Evolutionary conservation across 768 basidiomycete species (phyloP), one percentile per base, ranked within the genome.

Genomic region (Coprinopsis sp.): DNA sequence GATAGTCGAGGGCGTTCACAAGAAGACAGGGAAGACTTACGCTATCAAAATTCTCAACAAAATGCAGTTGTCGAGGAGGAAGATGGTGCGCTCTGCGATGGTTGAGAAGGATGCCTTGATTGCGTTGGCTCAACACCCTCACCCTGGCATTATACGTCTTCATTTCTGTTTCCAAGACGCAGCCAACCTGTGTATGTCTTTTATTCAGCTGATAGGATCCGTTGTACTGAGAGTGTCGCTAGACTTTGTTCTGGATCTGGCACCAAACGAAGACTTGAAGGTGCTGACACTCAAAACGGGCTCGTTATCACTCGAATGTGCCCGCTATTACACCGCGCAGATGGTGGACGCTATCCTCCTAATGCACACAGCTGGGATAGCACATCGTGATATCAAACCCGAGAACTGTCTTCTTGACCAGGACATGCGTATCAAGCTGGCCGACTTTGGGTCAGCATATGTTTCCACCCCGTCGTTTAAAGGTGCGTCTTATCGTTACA

Each of bases 371-470:
- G 87, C 85, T 55, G 88, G 88, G 4, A 83, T 99, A 43, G 83
- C 94, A 36, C 96, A 99, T 59, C 84, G 95, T 73, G 87, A 90
- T 59, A 72, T 90, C 25, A 89, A 90, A 61, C 87, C 87, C 8
- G 87, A 88, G 64, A 97, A 97, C 61, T 73, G 98, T 24, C 73
- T 99, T 7, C 73, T 99, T n/a, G 92, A 95, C 55, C 77, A 77
- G 28, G 77, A 82, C 13, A 88, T 84, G 67, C 82, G 91, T 44
- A 81, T 96, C 60, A 95, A 92, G 64, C 78, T 99, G n/a, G 90
- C 92, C 13, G 96, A 99, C 63, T 98, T 98, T 64, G 96, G 96
- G 5, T 94, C 91, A 3, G 91, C 91, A 16, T 87, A 88, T 66
- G 70, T 88, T 51, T 58, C 54, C n/a, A 67, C 83, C 27, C 79